A percentile compares a stretch with the other conserved stretches of the same genome.
Conservation (phyloP, 345 rosid genomes). For the Litchi chinensis region DNA sequence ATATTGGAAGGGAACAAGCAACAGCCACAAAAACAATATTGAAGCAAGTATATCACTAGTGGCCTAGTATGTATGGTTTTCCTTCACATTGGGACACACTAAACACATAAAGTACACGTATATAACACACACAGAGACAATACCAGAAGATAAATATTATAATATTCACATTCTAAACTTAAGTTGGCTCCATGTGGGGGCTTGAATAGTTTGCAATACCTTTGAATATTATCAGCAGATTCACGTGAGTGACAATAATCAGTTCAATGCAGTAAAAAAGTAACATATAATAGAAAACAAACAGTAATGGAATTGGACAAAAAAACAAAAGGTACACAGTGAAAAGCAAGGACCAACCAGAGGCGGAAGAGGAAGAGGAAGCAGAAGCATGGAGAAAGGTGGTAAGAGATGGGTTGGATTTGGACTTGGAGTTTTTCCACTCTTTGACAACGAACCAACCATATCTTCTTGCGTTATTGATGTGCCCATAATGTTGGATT, state of each 20-base stretch:
- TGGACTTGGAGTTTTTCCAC: neutral
- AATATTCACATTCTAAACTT: neutral
- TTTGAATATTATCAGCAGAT: neutral
- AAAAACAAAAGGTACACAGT: neutral
- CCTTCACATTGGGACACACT: neutral
- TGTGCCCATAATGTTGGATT: neutral
- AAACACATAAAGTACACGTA: neutral
- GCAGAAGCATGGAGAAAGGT: neutral
- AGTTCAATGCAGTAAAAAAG: neutral
- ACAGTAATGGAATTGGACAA: neutral
- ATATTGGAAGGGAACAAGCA: neutral
- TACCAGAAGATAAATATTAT: neutral
- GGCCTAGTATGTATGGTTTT: neutral
- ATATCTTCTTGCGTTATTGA: neutral
- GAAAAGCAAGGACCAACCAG: neutral
- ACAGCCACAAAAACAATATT: neutral
- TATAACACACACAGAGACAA: neutral
- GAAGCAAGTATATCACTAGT: neutral
- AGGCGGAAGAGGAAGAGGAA: slow-evolving; percentile 11
- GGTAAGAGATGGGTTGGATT: neutral
- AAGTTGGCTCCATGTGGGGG: neutral
- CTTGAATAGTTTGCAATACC: neutral
- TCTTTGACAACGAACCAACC: neutral
- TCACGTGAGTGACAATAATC: neutral
- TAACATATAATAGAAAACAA: neutral